Base-by-base conservation (phyloP, 2,329 filamentous ascomycete species). In the Epichloe festucae region DNA sequence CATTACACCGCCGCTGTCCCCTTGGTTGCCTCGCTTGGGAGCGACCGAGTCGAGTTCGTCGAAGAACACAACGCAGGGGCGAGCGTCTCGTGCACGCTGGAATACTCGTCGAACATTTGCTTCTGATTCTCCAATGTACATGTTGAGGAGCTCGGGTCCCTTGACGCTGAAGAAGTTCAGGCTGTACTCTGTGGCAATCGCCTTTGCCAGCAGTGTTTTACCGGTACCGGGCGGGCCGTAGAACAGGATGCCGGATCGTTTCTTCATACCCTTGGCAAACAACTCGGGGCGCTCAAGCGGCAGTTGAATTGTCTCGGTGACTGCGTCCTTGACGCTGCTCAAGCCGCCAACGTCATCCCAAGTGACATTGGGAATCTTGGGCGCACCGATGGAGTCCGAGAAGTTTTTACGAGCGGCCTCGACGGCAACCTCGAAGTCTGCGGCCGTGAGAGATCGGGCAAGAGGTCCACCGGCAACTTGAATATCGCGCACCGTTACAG, bases 251-350 rank as follows among this genome's bases (percentile, higher is more conserved):
- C 89, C 89, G 21, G 88, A 95, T 42, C 91, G 84, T 73, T 97
- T 97, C 77, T 96, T 96, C 85, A 97, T 93, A 48, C 91, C 93
- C 72, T 91, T 94, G 35, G 90, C 90, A 62, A 97, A 97, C 1
- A 97, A 77, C 66, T 97, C 93, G 1, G 91, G 91, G 10, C 90
- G 78, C 55, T 95, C 88, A 1, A 97, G 78, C 0, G 91, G 93
- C 38, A 97, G 75, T 65, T 96, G 91, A 50, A 97, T 97, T 0
- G 93, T 97, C 67, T 97, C 93, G 65, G 89, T 87, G 50, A 97
- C 85, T n/a, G 91, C 90, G 58, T 95, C 89, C 72, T 97, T 97
- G 65, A 97, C 90, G 60, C 95, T 89, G 34, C 85, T 83, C 35
- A 97, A 76, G 48, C 93, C 91, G 66, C 91, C 91, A 19, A 98